Evolutionary conservation across 2,329 filamentous ascomycete genomes (phyloP).

Genomic region (Diaporthe helianthi): DNA sequence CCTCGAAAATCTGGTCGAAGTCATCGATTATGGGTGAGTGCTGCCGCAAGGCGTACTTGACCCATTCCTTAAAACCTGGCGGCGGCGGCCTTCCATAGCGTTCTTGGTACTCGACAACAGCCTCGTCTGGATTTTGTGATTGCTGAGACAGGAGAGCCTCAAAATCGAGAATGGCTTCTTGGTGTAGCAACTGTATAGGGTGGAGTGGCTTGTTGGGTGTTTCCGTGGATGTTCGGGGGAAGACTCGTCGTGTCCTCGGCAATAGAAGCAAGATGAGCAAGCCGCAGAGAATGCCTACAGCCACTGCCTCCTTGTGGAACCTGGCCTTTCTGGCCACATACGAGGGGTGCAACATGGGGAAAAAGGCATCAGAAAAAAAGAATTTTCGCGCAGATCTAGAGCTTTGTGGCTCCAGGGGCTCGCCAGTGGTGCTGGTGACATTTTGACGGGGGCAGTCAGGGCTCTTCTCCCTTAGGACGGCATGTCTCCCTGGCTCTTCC

Average conservation of each 20-base stretch:
- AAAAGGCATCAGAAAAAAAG: not conserved
- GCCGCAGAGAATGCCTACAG: not conserved
- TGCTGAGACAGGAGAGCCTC: slow-evolving; percentile 44
- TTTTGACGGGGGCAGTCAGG: not conserved
- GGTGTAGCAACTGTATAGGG: slow-evolving; percentile 46
- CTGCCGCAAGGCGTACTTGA: slow-evolving; percentile 47
- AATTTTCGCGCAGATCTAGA: not conserved
- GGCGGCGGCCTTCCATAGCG: slow-evolving; percentile 54
- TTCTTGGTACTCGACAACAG: slow-evolving; percentile 50
- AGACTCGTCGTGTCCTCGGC: not conserved
- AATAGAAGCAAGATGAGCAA: not conserved
- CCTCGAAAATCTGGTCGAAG: slow-evolving; percentile 52
- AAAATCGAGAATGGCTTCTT: slow-evolving; percentile 43
- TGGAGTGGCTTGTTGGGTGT: slow-evolving; percentile 37
- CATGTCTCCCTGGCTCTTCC: not conserved
- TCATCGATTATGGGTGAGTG: slow-evolving; percentile 57
- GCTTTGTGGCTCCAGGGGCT: not conserved
- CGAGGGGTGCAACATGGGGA: not conserved
- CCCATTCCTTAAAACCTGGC: slow-evolving; percentile 55
- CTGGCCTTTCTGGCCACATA: slow-evolving; percentile 22
- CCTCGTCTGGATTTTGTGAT: slow-evolving; percentile 46
- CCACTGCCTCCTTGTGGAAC: not conserved
- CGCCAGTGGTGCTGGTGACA: not conserved
- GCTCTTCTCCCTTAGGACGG: not conserved
- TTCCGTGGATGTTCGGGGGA: not conserved